phyloP scores from a whole-genome alignment of 2,329 filamentous ascomycete genomes.

The Emericellopsis cladophorae region DNA sequence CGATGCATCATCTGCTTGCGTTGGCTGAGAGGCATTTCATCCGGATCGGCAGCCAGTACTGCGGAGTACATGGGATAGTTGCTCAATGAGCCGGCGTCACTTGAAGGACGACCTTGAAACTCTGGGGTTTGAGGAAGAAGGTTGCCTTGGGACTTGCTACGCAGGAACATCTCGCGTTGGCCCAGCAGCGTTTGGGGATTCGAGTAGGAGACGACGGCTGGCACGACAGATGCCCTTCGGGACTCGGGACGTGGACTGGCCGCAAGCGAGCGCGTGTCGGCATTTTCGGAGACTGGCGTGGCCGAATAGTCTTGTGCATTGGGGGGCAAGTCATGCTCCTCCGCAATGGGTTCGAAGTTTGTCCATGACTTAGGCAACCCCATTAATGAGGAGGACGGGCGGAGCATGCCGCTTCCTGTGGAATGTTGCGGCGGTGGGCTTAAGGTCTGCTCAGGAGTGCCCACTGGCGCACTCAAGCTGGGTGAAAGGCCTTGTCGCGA shows the following conservation, averaged over 20 bases:
- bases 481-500: neutral
- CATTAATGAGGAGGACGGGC: conserved; percentile 7
- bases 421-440: neutral
- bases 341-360: conserved; percentile 27
- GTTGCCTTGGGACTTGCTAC: conserved; percentile 34
- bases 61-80: conserved; percentile 19
- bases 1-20: conserved; percentile 46
- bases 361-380: conserved; percentile 13
- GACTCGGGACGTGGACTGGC: neutral
- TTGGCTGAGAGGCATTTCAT: conserved; percentile 61
- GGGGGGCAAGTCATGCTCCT: conserved; percentile 19
- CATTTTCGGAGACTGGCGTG: neutral
- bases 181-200: conserved; percentile 43
- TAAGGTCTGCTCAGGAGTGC: neutral
- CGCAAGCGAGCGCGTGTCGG: neutral
- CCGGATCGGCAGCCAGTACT: conserved; percentile 31
- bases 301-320: conserved; percentile 5
- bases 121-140: conserved; percentile 10
- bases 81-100: conserved; percentile 28
- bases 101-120: conserved; percentile 13
- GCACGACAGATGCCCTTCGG: conserved; percentile 8
- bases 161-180: conserved; percentile 40
- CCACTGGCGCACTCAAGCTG: neutral
- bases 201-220: conserved; percentile 36
- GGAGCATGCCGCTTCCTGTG: neutral